Conservation (phyloP, 31 red algal species). For the Endocladia muricata region DNA sequence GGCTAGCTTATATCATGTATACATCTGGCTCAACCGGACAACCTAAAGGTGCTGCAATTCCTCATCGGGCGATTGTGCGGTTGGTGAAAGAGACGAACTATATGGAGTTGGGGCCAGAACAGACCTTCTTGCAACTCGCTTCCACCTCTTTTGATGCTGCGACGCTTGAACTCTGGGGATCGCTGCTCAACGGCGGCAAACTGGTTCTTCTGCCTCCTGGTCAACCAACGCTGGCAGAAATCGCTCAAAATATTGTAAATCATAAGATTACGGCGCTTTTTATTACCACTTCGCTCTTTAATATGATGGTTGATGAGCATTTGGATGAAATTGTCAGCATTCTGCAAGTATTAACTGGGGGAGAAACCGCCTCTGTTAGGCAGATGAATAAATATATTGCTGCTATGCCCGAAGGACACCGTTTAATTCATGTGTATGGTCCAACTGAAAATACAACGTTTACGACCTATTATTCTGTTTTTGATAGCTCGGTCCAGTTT, state of each 20-base stretch:
- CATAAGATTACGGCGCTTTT: too few relatives aligned
- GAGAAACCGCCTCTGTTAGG: too few relatives aligned
- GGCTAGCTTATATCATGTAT: too few relatives aligned
- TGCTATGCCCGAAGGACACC: too few relatives aligned
- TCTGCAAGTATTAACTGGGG: too few relatives aligned
- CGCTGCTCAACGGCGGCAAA: neutral
- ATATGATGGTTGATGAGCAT: too few relatives aligned
- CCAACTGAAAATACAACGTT: too few relatives aligned
- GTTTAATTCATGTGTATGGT: too few relatives aligned
- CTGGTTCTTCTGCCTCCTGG: slow-evolving; percentile 2
- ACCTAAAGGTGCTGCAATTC: slow-evolving; percentile 28
- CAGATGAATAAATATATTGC: too few relatives aligned
- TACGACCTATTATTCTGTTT: neutral
- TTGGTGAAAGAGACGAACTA: neutral
- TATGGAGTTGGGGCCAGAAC: neutral
- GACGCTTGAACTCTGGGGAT: neutral
- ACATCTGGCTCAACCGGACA: slow-evolving; percentile 29
- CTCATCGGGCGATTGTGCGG: slow-evolving; percentile 9
- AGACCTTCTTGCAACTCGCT: neutral
- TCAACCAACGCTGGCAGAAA: neutral
- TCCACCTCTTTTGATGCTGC: neutral
- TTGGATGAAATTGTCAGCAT: too few relatives aligned
- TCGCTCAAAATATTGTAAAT: slow-evolving; percentile 9
- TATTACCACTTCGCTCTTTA: too few relatives aligned
- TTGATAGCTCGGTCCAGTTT: too few relatives aligned